Base-by-base conservation (phyloP, 371 early-diverging fungal species). In the Batrachochytrium dendrobatidis region DNA sequence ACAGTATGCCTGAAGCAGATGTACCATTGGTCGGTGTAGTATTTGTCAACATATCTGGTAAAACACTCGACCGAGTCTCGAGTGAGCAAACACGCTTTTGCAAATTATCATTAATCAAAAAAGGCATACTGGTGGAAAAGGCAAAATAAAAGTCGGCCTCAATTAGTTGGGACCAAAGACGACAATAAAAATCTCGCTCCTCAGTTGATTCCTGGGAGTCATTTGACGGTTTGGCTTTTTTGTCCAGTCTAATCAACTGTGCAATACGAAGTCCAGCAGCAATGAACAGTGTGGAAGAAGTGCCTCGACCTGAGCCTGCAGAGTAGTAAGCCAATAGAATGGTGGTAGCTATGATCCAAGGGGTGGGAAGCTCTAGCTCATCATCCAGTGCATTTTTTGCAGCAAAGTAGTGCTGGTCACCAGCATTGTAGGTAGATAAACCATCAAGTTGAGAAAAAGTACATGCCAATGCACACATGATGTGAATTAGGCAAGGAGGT, bases 281-380 rank as follows among this genome's bases (percentile, higher is more conserved):
- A 6, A 48, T 29, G n/a, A 48, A 24, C 8, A 48, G 25, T 25
- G 49, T 48, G 8, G 49, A 48, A 25, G 49, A 12, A 12, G 49
- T 48, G 8, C 49, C 49, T 22, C 49, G 49, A 18, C 49, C 49
- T 25, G 49, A 48, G 7, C 49, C 49, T 24, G 49, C 49, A 48
- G 49, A 22, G 24, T 48, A 48, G 12, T 8, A 8, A 18, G 49
- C 49, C 8, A 48, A 29, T 8, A 48, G 24, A 18, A 48, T 48
- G 49, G 8, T 8, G 49, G 49, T 29, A 18, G 49, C 49, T 12
- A 48, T 29, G 6, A 18, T 48, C 12, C 29, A 29, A 7, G 29
- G 8, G 12, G 49, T 8, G 7, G 49, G 49, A 7, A 6, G 7
- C n/a, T 48, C 49, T 29, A 48, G 24, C 12, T 22, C 22, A 8